Conservation (phyloP, 2,329 filamentous ascomycete species). For the Raffaelea arxii region DNA sequence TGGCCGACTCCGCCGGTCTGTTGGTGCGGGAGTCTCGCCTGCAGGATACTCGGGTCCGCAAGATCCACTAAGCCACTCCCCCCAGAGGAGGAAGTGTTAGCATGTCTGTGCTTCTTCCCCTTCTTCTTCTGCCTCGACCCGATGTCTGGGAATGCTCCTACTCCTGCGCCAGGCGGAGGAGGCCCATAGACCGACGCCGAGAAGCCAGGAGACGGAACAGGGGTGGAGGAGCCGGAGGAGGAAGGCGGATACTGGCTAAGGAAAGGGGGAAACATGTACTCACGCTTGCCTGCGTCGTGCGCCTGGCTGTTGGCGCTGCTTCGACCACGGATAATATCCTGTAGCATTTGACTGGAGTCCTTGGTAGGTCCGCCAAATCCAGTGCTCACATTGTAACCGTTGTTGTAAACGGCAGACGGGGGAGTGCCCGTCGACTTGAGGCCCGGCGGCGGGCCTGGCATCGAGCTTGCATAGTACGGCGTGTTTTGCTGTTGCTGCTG, state of each 20-base stretch:
- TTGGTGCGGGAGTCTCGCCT: constrained; percentile 85
- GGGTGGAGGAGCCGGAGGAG: constrained; percentile 69
- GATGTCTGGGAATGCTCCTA: constrained; percentile 83
- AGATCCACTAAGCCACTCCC: constrained; percentile 99
- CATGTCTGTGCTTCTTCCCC: constrained; percentile 99
- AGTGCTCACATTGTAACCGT: constrained; percentile 67
- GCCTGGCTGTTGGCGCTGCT: constrained; percentile 57
- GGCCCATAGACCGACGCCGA: constrained; percentile 85
- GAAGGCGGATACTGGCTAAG: constrained; percentile 78
- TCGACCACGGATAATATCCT: constrained; percentile 64
- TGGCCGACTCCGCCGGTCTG: constrained; percentile 77
- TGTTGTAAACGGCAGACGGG: constrained; percentile 87
- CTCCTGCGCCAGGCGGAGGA: too few species aligned
- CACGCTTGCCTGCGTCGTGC: constrained; percentile 91
- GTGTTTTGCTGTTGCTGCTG: too few species aligned
- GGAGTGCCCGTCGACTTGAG: constrained; percentile 92
- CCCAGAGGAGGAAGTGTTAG: constrained; percentile 99
- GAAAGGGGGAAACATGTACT: constrained; percentile 85
- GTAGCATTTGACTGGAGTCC: constrained; percentile 67
- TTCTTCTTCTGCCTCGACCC: constrained; percentile 99
- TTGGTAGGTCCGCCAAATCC: constrained; percentile 62
- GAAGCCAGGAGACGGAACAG: constrained; percentile 83
- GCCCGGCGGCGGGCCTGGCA: constrained; percentile 88
- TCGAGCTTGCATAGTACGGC: constrained; percentile 74
- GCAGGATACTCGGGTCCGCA: constrained; percentile 99